Conservation (phyloP, 345 rosid species). For the Syzygium grande region DNA sequence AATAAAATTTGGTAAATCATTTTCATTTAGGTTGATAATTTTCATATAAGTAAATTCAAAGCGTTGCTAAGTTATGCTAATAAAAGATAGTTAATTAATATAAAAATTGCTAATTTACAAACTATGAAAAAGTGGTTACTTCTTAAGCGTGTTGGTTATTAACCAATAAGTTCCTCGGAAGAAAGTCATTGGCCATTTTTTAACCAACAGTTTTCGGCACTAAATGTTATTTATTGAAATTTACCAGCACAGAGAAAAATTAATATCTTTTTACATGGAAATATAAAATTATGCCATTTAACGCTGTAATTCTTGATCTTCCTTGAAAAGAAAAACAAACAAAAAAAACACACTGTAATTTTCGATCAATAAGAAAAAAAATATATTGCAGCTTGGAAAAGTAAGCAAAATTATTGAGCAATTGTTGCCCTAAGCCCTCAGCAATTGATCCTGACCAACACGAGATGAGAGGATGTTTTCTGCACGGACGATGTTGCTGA, state of each 20-base stretch:
- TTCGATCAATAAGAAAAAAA: neutral
- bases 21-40: neutral
- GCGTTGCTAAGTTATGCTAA: neutral
- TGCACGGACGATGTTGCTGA: neutral
- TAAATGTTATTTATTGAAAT: too few species aligned
- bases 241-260: neutral
- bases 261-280: neutral
- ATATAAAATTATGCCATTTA: neutral
- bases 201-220: neutral
- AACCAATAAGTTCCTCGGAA: neutral
- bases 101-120: neutral
- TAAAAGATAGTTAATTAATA: neutral
- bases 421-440: too few species aligned
- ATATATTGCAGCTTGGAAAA: neutral
- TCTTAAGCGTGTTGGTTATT: neutral
- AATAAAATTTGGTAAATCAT: neutral
- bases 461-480: neutral
- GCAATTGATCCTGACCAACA: neutral
- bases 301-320: neutral
- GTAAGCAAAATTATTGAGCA: neutral
- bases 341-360: neutral
- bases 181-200: neutral
- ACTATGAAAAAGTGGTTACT: neutral
- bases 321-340: neutral
- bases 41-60: neutral